Conservation (phyloP, 2,329 filamentous ascomycete species). For the Colletotrichum gloeosporioides region DNA sequence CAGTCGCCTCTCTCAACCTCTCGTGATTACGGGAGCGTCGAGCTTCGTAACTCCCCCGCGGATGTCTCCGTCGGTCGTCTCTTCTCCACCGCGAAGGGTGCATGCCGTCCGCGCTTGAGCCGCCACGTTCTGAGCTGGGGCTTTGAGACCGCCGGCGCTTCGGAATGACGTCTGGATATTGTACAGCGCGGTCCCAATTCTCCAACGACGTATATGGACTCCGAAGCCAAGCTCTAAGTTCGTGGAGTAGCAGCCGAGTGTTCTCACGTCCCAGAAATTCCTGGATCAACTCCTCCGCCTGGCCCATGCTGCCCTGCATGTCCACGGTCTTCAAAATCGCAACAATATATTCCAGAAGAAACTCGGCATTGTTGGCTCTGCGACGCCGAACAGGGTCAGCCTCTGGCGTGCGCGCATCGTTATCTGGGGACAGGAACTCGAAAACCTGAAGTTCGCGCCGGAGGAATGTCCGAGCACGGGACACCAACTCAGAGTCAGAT, state of each 20-base stretch:
- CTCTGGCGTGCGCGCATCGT: not conserved
- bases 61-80: conserved; percentile 12
- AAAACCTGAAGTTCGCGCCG: conserved; percentile 87
- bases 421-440: conserved; percentile 62
- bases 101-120: not conserved
- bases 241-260: conserved; percentile 80
- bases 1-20: conserved; percentile 10
- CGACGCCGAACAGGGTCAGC: conserved; percentile 15
- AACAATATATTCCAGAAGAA: conserved; percentile 84
- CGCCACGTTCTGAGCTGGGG: not conserved
- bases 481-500: conserved; percentile 69
- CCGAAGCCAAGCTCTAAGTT: conserved; percentile 80
- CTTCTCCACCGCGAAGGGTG: conserved; percentile 22
- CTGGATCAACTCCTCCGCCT: conserved; percentile 78
- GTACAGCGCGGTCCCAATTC: conserved; percentile 82
- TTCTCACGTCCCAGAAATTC: conserved; percentile 81
- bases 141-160: conserved; percentile 19
- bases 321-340: conserved; percentile 85
- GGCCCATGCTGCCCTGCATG: conserved; percentile 77
- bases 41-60: not conserved
- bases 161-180: conserved; percentile 56
- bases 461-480: conserved; percentile 81
- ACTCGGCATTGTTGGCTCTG: conserved; percentile 76
- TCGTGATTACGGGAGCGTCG: conserved; percentile 11
- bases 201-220: conserved; percentile 76